Evolutionary conservation across 1,284 basidiomycete species (phyloP).

Genomic region (Ceratobasidium sp.): DNA sequence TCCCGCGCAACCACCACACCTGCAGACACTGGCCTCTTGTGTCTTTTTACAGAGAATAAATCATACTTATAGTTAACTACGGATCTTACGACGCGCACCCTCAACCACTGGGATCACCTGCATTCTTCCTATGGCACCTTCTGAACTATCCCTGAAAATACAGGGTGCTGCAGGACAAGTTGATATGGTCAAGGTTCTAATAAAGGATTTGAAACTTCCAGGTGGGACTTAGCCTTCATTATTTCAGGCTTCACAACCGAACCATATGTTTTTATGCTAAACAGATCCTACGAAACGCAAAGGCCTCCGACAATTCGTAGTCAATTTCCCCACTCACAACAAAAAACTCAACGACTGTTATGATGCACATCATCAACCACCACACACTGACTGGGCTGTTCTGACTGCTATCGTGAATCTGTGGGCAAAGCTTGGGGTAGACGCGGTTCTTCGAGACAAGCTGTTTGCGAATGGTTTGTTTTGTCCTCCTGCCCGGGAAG

Average conservation of each 20-base stretch:
- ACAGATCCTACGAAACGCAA: constrained; percentile 39
- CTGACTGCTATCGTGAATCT: constrained; percentile 27
- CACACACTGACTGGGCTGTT: constrained; percentile 27
- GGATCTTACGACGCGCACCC: too few relatives aligned
- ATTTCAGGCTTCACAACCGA: neutral
- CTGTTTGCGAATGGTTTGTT: constrained; percentile 29
- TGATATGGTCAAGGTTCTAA: constrained; percentile 23
- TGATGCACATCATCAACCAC: constrained; percentile 25
- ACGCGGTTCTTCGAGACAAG: constrained; percentile 25
- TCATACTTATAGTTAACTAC: too few relatives aligned
- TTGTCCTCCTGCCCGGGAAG: too few relatives aligned
- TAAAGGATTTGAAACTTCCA: constrained; percentile 31
- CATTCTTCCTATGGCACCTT: constrained; percentile 17
- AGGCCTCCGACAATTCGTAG: constrained; percentile 29
- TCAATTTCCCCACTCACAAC: constrained; percentile 20
- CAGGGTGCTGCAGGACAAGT: constrained; percentile 5
- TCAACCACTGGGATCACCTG: too few relatives aligned
- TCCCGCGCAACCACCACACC: too few relatives aligned
- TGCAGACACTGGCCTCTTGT: too few relatives aligned
- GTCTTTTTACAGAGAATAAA: too few relatives aligned
- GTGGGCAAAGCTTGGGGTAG: constrained; percentile 34
- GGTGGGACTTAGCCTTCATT: neutral
- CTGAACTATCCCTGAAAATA: constrained; percentile 30
- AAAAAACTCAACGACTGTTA: constrained; percentile 35
- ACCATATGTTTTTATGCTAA: neutral